Evolutionary conservation across 2,329 filamentous ascomycete genomes (phyloP), one percentile per base, ranked within the genome.

Genomic region (Stagonosporopsis chrysanthemi): DNA sequence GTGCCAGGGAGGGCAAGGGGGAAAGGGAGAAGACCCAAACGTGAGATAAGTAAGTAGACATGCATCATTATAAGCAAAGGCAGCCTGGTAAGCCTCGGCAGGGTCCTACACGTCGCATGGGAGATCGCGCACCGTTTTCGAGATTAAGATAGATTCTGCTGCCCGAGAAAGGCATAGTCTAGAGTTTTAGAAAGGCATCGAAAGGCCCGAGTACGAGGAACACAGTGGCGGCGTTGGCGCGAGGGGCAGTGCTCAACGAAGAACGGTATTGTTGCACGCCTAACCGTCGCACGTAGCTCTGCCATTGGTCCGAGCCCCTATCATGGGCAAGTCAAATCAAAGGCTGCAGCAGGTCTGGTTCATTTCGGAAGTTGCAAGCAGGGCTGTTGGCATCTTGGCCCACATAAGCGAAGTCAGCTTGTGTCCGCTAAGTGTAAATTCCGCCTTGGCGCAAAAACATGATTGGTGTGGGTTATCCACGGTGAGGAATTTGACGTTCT

Each of bases 201-300:
- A 17, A 8, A 36, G 36, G 11, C 19, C 36, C 36, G 36, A 39
- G 36, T 22, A 39, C 36, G 36, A 39, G 36, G 22, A 11, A 39
- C 17, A 39, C 36, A 39, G 19, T 19, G 36, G 36, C 36, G 17
- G 36, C 36, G 9, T 39, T 22, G 17, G 36, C 36, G n/a, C n/a
- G n/a, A 39, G 36, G 36, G 36, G 36, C 36, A 39, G 36, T 39
- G 36, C 36, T 39, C 36, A 39, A 39, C 36, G 36, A 39, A 39
- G 36, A 39, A 39, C 36, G 11, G 19, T 22, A 39, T 39, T 22
- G 36, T 22, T 22, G 36, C 36, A 39, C 36, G 36, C 36, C 36
- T 39, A 39, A 39, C n/a, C 9, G 17, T 22, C 7, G 17, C 36
- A 39, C 36, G 36, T 17, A 39, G 36, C 36, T 12, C 3, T 19